These are phyloP conservation scores for Albatrellus ellisii DNA, from an alignment of 768 basidiomycete species.

Conservation along the genomic window DNA sequence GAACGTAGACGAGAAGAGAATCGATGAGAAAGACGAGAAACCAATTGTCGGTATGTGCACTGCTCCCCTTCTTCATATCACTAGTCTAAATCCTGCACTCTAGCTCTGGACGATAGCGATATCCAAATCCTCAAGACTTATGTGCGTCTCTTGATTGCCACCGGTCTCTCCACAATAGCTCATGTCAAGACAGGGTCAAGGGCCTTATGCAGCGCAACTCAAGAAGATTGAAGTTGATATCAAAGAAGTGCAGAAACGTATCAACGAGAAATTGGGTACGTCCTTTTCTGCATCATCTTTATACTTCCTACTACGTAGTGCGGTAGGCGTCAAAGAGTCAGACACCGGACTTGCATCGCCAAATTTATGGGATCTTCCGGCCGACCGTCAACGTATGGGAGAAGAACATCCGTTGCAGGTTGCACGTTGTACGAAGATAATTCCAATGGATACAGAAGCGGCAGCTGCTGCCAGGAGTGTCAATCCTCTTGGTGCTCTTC, in stretches of 20 bases:
- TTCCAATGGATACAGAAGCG: slow-evolving; percentile 62
- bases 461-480: slow-evolving; percentile 70
- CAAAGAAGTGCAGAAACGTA: slow-evolving; percentile 91
- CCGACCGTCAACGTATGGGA: slow-evolving; percentile 82
- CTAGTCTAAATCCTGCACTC: slow-evolving; percentile 3
- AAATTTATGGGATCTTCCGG: slow-evolving; percentile 93
- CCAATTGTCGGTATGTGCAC: slow-evolving; percentile 44
- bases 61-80: not conserved
- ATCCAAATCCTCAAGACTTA: slow-evolving; percentile 99
- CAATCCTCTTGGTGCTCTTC: slow-evolving; percentile 61
- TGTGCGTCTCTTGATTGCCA: slow-evolving; percentile 31
- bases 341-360: slow-evolving; percentile 96
- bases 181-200: slow-evolving; percentile 66
- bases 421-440: slow-evolving; percentile 97
- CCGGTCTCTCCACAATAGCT: slow-evolving; percentile 4
- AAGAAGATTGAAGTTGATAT: slow-evolving; percentile 88
- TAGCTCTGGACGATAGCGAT: slow-evolving; percentile 94
- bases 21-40: slow-evolving; percentile 80
- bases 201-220: slow-evolving; percentile 82
- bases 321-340: slow-evolving; percentile 84
- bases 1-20: slow-evolving; percentile 65
- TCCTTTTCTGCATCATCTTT: not conserved
- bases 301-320: not conserved
- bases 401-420: slow-evolving; percentile 94
- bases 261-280: slow-evolving; percentile 94